Evolutionary conservation across 2,329 filamentous ascomycete species (phyloP).

Genomic region (Alternaria hordeiaustralica): DNA sequence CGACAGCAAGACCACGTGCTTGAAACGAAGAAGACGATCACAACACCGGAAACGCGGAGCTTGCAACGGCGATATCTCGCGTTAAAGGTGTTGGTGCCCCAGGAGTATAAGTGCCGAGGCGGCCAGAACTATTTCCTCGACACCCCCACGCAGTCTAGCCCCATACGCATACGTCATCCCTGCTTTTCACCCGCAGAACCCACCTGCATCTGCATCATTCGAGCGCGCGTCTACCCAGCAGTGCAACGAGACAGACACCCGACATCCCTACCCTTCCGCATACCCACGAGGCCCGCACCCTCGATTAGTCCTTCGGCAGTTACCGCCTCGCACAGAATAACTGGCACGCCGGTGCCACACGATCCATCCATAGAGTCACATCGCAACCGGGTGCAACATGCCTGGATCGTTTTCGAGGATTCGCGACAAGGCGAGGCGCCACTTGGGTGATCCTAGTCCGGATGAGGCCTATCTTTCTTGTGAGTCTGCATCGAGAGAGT

Average conservation of each 20-base stretch:
- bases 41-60: background rate
- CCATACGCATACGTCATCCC: conserved; percentile 26
- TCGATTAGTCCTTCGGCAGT: background rate
- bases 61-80: background rate
- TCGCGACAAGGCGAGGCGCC: conserved; percentile 33
- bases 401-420: conserved; percentile 30
- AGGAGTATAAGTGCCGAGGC: background rate
- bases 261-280: conserved; percentile 1
- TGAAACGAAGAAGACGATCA: background rate
- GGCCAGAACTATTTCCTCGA: background rate
- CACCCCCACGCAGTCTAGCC: conserved; percentile 12
- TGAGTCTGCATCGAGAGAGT: conserved; percentile 53
- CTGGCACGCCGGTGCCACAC: conserved; percentile 1
- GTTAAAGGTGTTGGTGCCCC: background rate
- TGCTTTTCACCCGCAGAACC: conserved; percentile 9
- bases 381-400: conserved; percentile 18
- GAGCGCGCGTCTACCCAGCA: conserved; percentile 13
- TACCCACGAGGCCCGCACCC: background rate
- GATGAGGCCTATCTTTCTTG: conserved; percentile 75
- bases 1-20: background rate
- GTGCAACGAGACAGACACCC: conserved; percentile 21
- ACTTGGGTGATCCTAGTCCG: conserved; percentile 51
- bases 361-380: background rate
- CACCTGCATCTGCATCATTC: conserved; percentile 12
- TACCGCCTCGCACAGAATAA: conserved; percentile 1